Evolutionary conservation across 805 yeast genomes (phyloP).

Genomic region (Lipomyces kockii): DNA sequence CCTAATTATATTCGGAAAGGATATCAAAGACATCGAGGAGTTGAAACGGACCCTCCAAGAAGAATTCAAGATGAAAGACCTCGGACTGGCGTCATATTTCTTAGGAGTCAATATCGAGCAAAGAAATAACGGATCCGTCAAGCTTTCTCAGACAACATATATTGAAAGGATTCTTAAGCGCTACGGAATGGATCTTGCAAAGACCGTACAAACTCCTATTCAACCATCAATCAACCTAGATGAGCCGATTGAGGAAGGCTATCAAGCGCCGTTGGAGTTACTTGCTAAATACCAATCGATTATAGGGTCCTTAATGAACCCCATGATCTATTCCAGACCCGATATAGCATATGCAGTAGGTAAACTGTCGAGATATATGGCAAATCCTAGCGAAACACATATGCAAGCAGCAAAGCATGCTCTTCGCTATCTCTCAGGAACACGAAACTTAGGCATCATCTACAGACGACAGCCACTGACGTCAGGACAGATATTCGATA

Average conservation of each 20-base stretch:
- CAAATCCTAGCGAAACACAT: no score
- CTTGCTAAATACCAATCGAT: no score
- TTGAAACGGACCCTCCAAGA: not conserved
- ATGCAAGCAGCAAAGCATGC: slow-evolving; percentile 58
- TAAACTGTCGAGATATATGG: no score
- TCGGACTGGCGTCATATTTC: not conserved
- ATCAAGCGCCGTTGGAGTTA: no score
- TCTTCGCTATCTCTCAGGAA: slow-evolving; percentile 51
- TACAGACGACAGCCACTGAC: no score
- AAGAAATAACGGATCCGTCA: not conserved
- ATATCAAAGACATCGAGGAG: not conserved
- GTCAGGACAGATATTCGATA: no score
- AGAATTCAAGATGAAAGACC: not conserved
- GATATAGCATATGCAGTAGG: no score
- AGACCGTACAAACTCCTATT: not conserved
- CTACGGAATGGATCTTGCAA: not conserved
- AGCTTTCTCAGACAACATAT: not conserved
- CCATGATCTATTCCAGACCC: no score
- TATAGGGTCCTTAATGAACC: no score
- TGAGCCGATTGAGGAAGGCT: not conserved
- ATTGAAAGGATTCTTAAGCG: not conserved
- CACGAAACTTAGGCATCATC: slow-evolving; percentile 61
- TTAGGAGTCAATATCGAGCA: not conserved
- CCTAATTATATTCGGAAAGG: not conserved
- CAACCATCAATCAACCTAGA: not conserved